Base-by-base conservation (phyloP, 192 early-diverging fungal genomes). In the Backusella parvicylindrica region DNA sequence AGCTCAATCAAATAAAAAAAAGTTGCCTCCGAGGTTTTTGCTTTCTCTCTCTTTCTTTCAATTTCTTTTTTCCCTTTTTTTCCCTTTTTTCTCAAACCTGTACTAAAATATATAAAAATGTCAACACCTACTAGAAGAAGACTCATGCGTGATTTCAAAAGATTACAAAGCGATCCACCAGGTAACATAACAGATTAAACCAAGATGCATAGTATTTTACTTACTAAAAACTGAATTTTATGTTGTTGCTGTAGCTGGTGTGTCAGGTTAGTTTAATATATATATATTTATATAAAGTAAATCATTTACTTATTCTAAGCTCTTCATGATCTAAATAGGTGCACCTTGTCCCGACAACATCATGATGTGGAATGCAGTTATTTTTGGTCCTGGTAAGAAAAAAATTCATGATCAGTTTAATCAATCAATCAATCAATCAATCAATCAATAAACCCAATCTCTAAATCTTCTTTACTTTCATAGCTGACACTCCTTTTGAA, bases 361-460 rank as follows among this genome's bases (percentile, higher is more conserved):
- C 72, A 92, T 98, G 87, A 72, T 95, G 50, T 98, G 98, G 98
- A 98, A 99, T 79, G 98, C 97, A 15, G 97, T 99, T n/a, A 99
- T 99, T 80, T 99, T 99, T 84, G 98, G 94, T 16, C 93, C 93
- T 40, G 89, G 87, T 87, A 83, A 82, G 78, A 66, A 8, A 13
- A n/a, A n/a, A n/a, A n/a, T n/a, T n/a, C n/a, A 26, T 68, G 2
- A n/a, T n/a, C n/a, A n/a, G n/a, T n/a, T n/a, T n/a, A 40, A 33
- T 64, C 15, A 43, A 35, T 26, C n/a, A 56, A 28, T 38, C 53
- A 28, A 63, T 49, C 18, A 66, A 8, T 18, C n/a, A 35, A 16
- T n/a, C 63, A 37, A 38, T 7, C 0, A 68, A 37, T 23, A 41
- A 36, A 68, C 32, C 23, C 6, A 37, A 50, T 21, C 53, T 64